Evolutionary conservation across 2,329 filamentous ascomycete genomes (phyloP).

Genomic region (Acrocalymma vagum): DNA sequence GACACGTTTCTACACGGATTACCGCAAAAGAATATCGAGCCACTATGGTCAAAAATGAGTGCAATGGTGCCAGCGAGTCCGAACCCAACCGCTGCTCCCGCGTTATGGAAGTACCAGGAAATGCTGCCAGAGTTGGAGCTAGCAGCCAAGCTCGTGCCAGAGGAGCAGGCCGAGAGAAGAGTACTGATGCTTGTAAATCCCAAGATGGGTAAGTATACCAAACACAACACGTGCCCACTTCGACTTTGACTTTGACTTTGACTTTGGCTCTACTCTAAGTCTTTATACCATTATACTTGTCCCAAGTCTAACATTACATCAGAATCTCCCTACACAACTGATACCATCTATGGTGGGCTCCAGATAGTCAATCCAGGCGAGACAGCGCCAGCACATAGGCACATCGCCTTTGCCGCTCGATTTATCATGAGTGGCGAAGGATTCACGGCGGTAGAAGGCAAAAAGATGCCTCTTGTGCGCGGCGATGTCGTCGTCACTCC

Average conservation of each 20-base stretch:
- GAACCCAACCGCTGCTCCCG: conserved; percentile 11
- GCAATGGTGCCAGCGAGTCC: conserved; percentile 15
- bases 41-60: conserved; percentile 16
- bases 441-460: conserved; percentile 65
- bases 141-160: conserved; percentile 47
- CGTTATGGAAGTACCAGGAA: conserved; percentile 12
- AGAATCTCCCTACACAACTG: conserved; percentile 65
- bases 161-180: conserved; percentile 48
- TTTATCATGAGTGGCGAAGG: conserved; percentile 66
- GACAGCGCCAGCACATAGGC: conserved; percentile 62
- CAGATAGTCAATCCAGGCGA: conserved; percentile 65
- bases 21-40: conserved; percentile 8
- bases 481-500: conserved; percentile 66
- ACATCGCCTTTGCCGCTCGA: conserved; percentile 63
- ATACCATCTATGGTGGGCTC: conserved; percentile 64
- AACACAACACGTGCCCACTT: too few species aligned
- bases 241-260: too few species aligned
- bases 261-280: too few species aligned
- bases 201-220: too few species aligned
- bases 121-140: conserved; percentile 39
- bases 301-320: conserved; percentile 37
- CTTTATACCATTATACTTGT: conserved; percentile 35
- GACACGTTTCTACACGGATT: too few species aligned
- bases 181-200: conserved; percentile 55
- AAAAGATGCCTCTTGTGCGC: conserved; percentile 57